These are phyloP conservation scores for Aspergillus ostianus DNA, from an alignment of 495 filamentous ascomycete genomes.

Conservation along the genomic window DNA sequence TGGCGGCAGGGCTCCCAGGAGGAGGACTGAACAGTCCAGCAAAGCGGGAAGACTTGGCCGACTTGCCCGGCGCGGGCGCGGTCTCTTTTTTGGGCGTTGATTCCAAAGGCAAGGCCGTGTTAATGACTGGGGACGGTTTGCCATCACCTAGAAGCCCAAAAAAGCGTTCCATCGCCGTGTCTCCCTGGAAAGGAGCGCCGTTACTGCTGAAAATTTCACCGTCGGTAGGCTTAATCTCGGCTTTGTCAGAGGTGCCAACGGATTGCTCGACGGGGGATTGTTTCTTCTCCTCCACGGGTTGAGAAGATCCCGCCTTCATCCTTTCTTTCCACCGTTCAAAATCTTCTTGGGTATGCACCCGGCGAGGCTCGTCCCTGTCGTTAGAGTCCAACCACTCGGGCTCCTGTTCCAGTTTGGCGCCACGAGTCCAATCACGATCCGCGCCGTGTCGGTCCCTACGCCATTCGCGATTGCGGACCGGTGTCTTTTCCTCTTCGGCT, in stretches of 20 bases:
- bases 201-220: slow-evolving; percentile 38
- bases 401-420: slow-evolving; percentile 64
- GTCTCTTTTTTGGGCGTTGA: slow-evolving; percentile 11
- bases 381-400: slow-evolving; percentile 85
- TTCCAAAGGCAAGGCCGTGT: slow-evolving; percentile 26
- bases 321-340: slow-evolving; percentile 93
- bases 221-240: slow-evolving; percentile 34
- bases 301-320: slow-evolving; percentile 68
- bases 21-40: slow-evolving; percentile 75
- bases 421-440: slow-evolving; percentile 62
- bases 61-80: slow-evolving; percentile 12
- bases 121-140: slow-evolving; percentile 32
- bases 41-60: slow-evolving; percentile 71
- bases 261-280: slow-evolving; percentile 31
- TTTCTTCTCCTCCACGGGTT: slow-evolving; percentile 48
- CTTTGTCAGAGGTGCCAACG: slow-evolving; percentile 23
- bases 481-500: slow-evolving; percentile 51
- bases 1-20: slow-evolving; percentile 52
- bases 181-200: slow-evolving; percentile 47
- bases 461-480: slow-evolving; percentile 64
- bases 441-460: slow-evolving; percentile 56
- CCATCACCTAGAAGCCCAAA: slow-evolving; percentile 66
- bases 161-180: slow-evolving; percentile 73
- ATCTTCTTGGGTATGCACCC: slow-evolving; percentile 79
- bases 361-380: slow-evolving; percentile 62